Evolutionary conservation across 805 yeast genomes (phyloP).

Genomic region (Pichia exigua): DNA sequence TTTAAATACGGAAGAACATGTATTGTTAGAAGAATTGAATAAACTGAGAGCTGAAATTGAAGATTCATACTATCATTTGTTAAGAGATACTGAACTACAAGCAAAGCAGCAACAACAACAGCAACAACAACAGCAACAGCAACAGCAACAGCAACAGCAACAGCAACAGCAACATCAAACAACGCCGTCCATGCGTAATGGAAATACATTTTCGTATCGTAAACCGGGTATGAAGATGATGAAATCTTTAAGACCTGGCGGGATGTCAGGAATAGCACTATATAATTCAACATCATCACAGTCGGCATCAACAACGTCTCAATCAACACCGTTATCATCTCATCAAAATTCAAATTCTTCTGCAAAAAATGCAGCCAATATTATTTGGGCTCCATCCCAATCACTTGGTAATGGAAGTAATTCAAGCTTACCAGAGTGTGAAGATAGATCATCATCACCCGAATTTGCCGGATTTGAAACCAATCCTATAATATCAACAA

Average conservation of each 20-base stretch:
- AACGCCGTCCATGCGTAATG: slow-evolving; percentile 11
- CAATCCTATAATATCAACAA: neutral
- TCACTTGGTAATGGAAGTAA: slow-evolving; percentile 13
- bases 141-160: slow-evolving; percentile 23
- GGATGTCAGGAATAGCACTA: neutral
- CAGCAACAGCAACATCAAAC: slow-evolving; percentile 16
- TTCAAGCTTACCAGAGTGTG: neutral
- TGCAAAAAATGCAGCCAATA: slow-evolving; percentile 31
- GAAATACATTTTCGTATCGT: slow-evolving; percentile 1
- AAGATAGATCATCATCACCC: neutral
- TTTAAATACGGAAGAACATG: slow-evolving; percentile 39
- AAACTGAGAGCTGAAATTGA: slow-evolving; percentile 14
- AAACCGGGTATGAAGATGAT: slow-evolving; percentile 7
- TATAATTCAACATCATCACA: slow-evolving; percentile 1
- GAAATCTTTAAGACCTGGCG: slow-evolving; percentile 6
- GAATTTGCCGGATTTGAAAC: neutral
- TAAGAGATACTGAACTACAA: slow-evolving; percentile 7
- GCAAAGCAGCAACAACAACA: slow-evolving; percentile 6
- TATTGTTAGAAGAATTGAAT: slow-evolving; percentile 30
- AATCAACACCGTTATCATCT: slow-evolving; percentile 3
- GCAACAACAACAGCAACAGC: slow-evolving; percentile 4
- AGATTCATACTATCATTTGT: slow-evolving; percentile 4
- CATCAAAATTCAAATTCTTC: slow-evolving; percentile 8
- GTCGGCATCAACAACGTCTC: slow-evolving; percentile 4
- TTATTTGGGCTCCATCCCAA: slow-evolving; percentile 31